Base-by-base conservation (phyloP, 129 eudicot species). In the Oenanthe sinensis region DNA sequence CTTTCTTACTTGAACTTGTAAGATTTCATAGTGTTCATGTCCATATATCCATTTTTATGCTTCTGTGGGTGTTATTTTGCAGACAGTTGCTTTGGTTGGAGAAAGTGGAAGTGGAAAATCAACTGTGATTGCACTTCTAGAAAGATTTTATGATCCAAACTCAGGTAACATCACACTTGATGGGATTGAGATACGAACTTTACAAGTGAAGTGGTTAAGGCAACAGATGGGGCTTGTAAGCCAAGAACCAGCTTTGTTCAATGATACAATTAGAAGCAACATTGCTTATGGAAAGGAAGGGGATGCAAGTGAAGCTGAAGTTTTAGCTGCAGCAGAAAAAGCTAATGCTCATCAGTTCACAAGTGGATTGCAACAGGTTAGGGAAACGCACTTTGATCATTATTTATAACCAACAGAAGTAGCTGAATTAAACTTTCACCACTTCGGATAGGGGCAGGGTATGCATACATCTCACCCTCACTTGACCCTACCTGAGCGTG, bases 21-120 rank as follows among this genome's bases (percentile, higher is more conserved):
- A n/a, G 68, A 5, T 60, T 10, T 24, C 6, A 6, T 24, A n/a
- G 68, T 60, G 68, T 24, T 10, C 36, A 60, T n/a, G n/a, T 8
- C 68, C 68, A 60, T 13, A 44, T 22, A n/a, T 73, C n/a, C 19
- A 72, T 20, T 3, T 5, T 11, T 75, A n/a, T 76, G 11, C 16
- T 10, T 60, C 16, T 60, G 47, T 15, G 4, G 20, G 26, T 45
- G 17, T 14, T 40, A 33, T 81, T 10, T 33, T 79, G 33, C 89
- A 89, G 89, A 86, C 94, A 3, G 91, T 91, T 30, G 95, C 95
- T 6, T 80, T 89, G 74, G 95, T 89, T 82, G 97, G 95, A 9
- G 95, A 89, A 83, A 89, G 95, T 75, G 95, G 97, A 74, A 83
- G 97, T 17, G 94, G 94, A 49, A 89, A 91, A 75, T 89, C 97